Evolutionary conservation across 805 yeast species (phyloP).

Genomic region (Nakazawaea peltata): DNA sequence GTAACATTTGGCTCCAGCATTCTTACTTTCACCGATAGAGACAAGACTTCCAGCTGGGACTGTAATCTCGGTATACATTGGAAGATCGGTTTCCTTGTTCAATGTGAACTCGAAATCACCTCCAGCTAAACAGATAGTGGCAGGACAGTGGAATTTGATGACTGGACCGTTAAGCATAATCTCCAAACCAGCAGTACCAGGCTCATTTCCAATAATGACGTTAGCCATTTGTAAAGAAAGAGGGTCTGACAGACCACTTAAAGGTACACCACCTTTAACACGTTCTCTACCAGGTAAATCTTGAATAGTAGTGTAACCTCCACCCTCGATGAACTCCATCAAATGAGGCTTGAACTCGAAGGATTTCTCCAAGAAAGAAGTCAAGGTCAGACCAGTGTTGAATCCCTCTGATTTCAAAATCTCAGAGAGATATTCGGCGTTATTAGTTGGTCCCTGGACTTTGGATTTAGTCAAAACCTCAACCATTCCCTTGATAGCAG

Average conservation of each 20-base stretch:
- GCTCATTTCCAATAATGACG: slow-evolving; percentile 18
- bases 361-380: slow-evolving; percentile 13
- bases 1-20: slow-evolving; percentile 15
- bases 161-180: slow-evolving; percentile 20
- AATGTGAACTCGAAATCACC: slow-evolving; percentile 14
- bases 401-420: slow-evolving; percentile 14
- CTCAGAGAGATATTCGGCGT: slow-evolving; percentile 17
- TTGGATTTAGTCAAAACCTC: slow-evolving; percentile 14
- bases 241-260: slow-evolving; percentile 20
- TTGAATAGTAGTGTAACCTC: slow-evolving; percentile 47
- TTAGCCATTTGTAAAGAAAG: slow-evolving; percentile 20
- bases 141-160: slow-evolving; percentile 17
- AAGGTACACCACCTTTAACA: slow-evolving; percentile 21
- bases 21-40: slow-evolving; percentile 16
- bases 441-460: slow-evolving; percentile 21
- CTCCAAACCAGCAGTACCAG: slow-evolving; percentile 16
- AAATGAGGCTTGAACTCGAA: slow-evolving; percentile 16
- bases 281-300: slow-evolving; percentile 29
- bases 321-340: slow-evolving; percentile 25
- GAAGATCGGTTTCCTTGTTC: slow-evolving; percentile 11
- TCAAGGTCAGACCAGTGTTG: slow-evolving; percentile 14
- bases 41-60: slow-evolving; percentile 16
- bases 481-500: slow-evolving; percentile 15
- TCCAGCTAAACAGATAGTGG: slow-evolving; percentile 18
- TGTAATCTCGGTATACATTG: slow-evolving; percentile 17